Percentiles rank a stretch among this genome's conserved stretches.
Evolutionary conservation across 495 filamentous ascomycete genomes (phyloP).

Genomic region (Tuber melanosporum): DNA sequence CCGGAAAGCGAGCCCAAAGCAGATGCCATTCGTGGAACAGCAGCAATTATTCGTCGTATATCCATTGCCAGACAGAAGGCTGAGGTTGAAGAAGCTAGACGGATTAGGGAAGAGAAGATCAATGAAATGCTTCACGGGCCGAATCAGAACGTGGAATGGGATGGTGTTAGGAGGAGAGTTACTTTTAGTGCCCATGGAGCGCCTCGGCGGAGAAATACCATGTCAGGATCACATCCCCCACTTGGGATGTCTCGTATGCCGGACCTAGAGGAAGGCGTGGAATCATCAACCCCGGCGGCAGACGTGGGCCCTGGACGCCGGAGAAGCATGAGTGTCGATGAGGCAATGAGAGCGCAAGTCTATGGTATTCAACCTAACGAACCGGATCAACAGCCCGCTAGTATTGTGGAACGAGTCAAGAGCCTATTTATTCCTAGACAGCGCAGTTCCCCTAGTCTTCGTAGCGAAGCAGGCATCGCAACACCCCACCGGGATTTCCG

Average conservation of each 20-base stretch:
- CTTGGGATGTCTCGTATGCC: constrained; percentile 85
- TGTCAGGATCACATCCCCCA: constrained; percentile 63
- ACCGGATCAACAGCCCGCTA: constrained; percentile 39
- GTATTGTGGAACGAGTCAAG: constrained; percentile 38
- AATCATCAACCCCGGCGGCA: constrained; percentile 52
- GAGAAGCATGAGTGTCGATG: constrained; percentile 49
- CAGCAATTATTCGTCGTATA: constrained; percentile 78
- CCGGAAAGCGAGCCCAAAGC: constrained; percentile 93
- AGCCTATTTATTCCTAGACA: constrained; percentile 34
- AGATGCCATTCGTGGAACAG: constrained; percentile 88
- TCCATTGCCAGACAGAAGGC: constrained; percentile 68
- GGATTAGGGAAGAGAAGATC: constrained; percentile 69
- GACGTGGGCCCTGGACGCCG: constrained; percentile 40
- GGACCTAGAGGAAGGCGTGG: constrained; percentile 53
- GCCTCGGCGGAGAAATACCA: constrained; percentile 43
- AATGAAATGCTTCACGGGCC: constrained; percentile 63
- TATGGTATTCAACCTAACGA: constrained; percentile 32
- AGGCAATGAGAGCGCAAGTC: constrained; percentile 40
- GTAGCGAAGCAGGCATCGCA: constrained; percentile 24
- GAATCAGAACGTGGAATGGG: constrained; percentile 82
- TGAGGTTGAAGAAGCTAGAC: constrained; percentile 72
- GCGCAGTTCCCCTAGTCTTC: constrained; percentile 35
- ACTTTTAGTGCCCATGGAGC: constrained; percentile 50
- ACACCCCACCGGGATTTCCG: constrained; percentile 29
- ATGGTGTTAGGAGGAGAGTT: constrained; percentile 77